These are phyloP conservation scores for Solanum acaule DNA, from an alignment of 257 asterid genomes.

Conservation along the genomic window DNA sequence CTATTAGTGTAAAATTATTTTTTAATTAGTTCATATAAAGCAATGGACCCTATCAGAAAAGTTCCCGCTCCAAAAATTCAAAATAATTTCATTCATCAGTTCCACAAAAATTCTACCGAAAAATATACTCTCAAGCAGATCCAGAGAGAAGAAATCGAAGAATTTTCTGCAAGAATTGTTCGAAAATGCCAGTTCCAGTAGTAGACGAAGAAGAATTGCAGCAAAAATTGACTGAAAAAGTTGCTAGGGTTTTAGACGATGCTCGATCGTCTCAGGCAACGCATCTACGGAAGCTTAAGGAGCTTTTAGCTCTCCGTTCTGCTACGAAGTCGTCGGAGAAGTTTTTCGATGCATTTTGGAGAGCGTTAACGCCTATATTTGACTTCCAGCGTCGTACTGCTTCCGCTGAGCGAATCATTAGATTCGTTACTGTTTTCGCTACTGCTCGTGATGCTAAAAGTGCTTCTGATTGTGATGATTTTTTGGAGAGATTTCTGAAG, in stretches of 20 bases:
- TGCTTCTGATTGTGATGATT: slow-evolving; percentile 25
- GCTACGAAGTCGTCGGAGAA: slow-evolving; percentile 14
- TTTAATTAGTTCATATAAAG: not conserved
- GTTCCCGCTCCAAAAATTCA: not conserved
- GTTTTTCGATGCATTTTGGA: slow-evolving; percentile 45
- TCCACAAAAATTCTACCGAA: not conserved
- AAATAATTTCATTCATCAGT: not conserved
- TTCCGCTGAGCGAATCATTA: slow-evolving; percentile 55
- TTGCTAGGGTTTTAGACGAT: slow-evolving; percentile 51
- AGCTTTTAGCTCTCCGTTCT: slow-evolving; percentile 43
- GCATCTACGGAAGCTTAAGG: slow-evolving; percentile 70
- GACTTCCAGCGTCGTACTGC: slow-evolving; percentile 57
- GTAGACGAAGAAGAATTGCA: slow-evolving; percentile 20
- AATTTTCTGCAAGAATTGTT: not conserved
- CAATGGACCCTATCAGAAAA: not conserved
- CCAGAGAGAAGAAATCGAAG: not conserved
- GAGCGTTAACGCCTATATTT: slow-evolving; percentile 53
- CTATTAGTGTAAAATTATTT: no score
- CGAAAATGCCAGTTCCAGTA: slow-evolving; percentile 17
- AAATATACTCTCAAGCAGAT: not conserved
- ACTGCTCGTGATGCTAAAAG: slow-evolving; percentile 23
- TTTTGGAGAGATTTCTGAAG: slow-evolving; percentile 53
- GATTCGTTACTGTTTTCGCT: slow-evolving; percentile 49
- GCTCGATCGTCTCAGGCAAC: slow-evolving; percentile 53
- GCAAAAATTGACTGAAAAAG: slow-evolving; percentile 19